These are phyloP conservation scores for Hygrophorus russula DNA, from an alignment of 768 basidiomycete species.

Conservation along the genomic window DNA sequence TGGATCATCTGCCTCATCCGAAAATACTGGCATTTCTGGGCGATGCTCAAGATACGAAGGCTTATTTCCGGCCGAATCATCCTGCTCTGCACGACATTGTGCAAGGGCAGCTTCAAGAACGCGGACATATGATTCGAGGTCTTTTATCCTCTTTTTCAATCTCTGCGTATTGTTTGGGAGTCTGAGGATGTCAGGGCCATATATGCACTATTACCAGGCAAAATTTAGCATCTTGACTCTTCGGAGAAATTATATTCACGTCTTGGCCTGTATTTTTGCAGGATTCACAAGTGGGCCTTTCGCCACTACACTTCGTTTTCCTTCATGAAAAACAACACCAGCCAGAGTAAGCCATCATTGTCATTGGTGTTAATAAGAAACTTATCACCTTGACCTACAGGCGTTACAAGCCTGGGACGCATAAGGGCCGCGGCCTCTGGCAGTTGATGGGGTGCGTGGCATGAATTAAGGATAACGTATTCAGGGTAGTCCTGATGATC, in stretches of 20 bases:
- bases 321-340: constrained; percentile 14
- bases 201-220: constrained; percentile 24
- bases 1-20: constrained; percentile 14
- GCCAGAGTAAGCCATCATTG: constrained; percentile 1
- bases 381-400: constrained; percentile 28
- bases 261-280: constrained; percentile 28
- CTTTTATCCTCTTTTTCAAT: constrained; percentile 28
- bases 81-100: constrained; percentile 28
- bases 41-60: constrained; percentile 21
- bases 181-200: constrained; percentile 29
- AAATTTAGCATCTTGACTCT: not conserved
- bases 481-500: no score
- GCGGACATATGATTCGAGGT: constrained; percentile 27
- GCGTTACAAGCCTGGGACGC: constrained; percentile 25
- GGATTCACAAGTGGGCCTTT: constrained; percentile 30
- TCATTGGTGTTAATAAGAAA: not conserved
- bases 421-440: constrained; percentile 26
- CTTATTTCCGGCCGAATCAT: constrained; percentile 15
- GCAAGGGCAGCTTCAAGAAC: constrained; percentile 32
- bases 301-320: constrained; percentile 36
- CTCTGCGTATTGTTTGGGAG: constrained; percentile 33
- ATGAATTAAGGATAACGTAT: not conserved
- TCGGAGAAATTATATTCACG: constrained; percentile 13
- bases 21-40: constrained; percentile 12
- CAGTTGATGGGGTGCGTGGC: not conserved